Conservation (phyloP, 2,329 filamentous ascomycete genomes). For the Clonostachys solani region DNA sequence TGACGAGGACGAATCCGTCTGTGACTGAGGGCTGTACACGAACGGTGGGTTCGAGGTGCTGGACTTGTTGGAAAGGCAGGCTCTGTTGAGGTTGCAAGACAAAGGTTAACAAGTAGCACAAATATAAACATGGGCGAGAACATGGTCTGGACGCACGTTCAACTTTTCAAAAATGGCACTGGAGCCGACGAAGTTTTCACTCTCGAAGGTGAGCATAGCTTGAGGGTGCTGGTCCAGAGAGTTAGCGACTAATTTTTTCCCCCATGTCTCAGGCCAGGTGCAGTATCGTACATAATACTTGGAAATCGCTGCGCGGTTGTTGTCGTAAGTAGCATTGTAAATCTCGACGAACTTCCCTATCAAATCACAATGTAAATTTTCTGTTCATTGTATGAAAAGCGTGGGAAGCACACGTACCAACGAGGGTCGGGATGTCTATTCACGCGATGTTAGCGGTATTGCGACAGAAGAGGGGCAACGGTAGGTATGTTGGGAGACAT, state of each 20-base stretch:
- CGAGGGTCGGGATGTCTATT: slow-evolving; percentile 38
- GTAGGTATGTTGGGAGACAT: too few relatives aligned
- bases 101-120: not conserved
- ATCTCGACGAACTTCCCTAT: slow-evolving; percentile 82
- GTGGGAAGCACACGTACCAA: slow-evolving; percentile 32
- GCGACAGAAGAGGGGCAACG: too few relatives aligned
- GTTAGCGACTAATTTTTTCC: not conserved
- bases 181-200: slow-evolving; percentile 58
- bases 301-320: slow-evolving; percentile 58
- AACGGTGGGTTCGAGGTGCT: slow-evolving; percentile 71
- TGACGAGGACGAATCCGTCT: slow-evolving; percentile 70
- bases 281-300: slow-evolving; percentile 66
- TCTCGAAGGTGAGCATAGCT: slow-evolving; percentile 95
- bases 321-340: slow-evolving; percentile 89
- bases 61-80: slow-evolving; percentile 78
- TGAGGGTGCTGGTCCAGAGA: slow-evolving; percentile 58
- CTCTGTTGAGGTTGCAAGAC: slow-evolving; percentile 38
- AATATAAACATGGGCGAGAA: not conserved
- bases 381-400: not conserved
- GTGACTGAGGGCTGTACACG: slow-evolving; percentile 74
- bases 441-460: too few relatives aligned
- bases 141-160: slow-evolving; percentile 46
- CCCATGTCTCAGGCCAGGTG: not conserved
- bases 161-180: slow-evolving; percentile 75
- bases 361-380: not conserved